Evolutionary conservation across 768 basidiomycete genomes (phyloP).

Genomic region (Tephrocybe sp.): DNA sequence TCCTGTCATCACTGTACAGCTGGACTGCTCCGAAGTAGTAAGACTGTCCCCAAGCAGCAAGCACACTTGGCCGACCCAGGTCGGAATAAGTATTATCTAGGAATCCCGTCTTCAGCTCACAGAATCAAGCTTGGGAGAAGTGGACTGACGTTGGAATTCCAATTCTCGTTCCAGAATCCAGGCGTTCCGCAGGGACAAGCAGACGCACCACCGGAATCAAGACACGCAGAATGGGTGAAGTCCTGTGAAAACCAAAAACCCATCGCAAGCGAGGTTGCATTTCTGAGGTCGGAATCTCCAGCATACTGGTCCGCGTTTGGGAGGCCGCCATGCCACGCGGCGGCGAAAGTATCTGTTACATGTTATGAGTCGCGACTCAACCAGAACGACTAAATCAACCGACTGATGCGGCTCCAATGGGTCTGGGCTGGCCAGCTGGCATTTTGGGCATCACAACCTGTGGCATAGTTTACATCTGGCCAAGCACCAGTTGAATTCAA

Average conservation of each 20-base stretch:
- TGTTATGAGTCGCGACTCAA: background rate
- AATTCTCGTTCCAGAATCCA: constrained; percentile 54
- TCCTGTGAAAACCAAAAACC: constrained; percentile 64
- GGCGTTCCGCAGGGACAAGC: constrained; percentile 55
- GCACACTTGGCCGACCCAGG: constrained; percentile 53
- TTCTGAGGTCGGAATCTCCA: constrained; percentile 35
- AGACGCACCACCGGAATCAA: constrained; percentile 50
- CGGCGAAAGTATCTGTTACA: constrained; percentile 46
- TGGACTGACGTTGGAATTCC: constrained; percentile 53
- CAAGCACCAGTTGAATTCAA: constrained; percentile 50
- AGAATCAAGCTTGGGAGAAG: background rate
- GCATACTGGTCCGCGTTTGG: constrained; percentile 38
- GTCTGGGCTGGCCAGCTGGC: constrained; percentile 70
- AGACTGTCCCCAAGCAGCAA: constrained; percentile 51
- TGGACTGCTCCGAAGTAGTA: constrained; percentile 33
- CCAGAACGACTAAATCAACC: constrained; percentile 10
- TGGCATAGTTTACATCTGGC: constrained; percentile 60
- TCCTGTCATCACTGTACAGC: constrained; percentile 48
- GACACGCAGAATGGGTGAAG: constrained; percentile 49
- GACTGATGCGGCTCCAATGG: constrained; percentile 57
- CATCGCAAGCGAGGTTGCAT: constrained; percentile 49
- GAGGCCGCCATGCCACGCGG: constrained; percentile 54
- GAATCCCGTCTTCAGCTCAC: background rate
- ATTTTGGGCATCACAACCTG: constrained; percentile 57
- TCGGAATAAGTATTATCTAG: constrained; percentile 61